Conservation (phyloP, 2,329 filamentous ascomycete species). For the Colletotrichum australisinense region DNA sequence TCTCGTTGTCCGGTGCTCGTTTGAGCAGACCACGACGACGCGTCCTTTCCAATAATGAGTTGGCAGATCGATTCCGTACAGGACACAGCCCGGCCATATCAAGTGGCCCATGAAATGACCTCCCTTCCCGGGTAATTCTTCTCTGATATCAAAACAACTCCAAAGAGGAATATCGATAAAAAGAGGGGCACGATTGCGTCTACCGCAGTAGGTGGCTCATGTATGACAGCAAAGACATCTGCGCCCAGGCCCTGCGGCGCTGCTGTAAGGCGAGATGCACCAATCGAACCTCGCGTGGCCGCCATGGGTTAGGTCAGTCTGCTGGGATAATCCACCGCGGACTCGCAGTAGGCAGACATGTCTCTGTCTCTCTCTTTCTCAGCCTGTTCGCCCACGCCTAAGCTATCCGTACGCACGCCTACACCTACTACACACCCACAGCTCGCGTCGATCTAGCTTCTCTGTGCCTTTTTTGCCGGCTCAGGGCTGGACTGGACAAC, state of each 20-base stretch:
- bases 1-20: neutral
- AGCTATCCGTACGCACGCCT: neutral
- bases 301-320: conserved; percentile 29
- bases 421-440: neutral
- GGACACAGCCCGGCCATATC: conserved; percentile 11
- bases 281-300: conserved; percentile 31
- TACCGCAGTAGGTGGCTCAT: neutral
- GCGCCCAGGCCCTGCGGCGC: conserved; percentile 26
- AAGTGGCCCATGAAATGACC: conserved; percentile 15
- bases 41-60: neutral
- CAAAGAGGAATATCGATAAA: neutral
- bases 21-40: conserved; percentile 10
- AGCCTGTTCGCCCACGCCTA: neutral
- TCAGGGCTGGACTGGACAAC: conserved; percentile 8
- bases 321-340: conserved; percentile 18
- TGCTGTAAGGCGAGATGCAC: conserved; percentile 32
- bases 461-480: neutral
- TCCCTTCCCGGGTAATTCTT: neutral
- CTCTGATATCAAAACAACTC: conserved; percentile 18
- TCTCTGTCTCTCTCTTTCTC: neutral
- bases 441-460: neutral
- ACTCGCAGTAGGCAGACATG: conserved; percentile 2
- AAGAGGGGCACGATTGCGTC: conserved; percentile 16
- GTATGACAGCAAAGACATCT: conserved; percentile 35
- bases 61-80: neutral